phyloP scores from a whole-genome alignment of 805 yeast genomes.

The Wickerhamiella sorbophila region DNA sequence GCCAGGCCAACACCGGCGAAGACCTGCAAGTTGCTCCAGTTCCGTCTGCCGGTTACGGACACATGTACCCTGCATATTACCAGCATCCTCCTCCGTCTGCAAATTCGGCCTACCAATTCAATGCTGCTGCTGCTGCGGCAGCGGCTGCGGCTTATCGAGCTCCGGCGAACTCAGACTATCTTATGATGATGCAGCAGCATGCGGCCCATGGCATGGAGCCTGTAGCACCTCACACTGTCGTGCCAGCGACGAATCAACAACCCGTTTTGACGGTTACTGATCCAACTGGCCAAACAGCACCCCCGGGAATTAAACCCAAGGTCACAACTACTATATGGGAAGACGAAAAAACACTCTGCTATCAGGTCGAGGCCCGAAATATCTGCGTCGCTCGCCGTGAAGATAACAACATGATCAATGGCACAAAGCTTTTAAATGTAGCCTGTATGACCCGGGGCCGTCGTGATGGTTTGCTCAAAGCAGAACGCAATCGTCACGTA shows the following conservation, averaged over 20 bases:
- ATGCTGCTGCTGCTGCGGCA: conserved; percentile 5
- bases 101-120: background rate
- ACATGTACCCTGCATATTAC: background rate
- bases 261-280: conserved; percentile 23
- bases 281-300: conserved; percentile 28
- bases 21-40: background rate
- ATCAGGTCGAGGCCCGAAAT: conserved; percentile 73
- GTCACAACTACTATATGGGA: conserved; percentile 87
- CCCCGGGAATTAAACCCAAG: conserved; percentile 34
- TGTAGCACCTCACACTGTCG: conserved; percentile 1
- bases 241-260: conserved; percentile 5
- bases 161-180: conserved; percentile 4
- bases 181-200: conserved; percentile 8
- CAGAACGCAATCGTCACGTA: conserved; percentile 63
- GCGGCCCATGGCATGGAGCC: conserved; percentile 1
- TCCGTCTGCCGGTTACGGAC: background rate
- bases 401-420: conserved; percentile 74
- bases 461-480: conserved; percentile 69
- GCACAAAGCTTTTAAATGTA: conserved; percentile 68
- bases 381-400: conserved; percentile 73
- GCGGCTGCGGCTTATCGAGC: conserved; percentile 1
- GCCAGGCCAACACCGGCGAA: background rate
- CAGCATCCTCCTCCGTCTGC: background rate
- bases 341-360: conserved; percentile 71
- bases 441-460: conserved; percentile 82